These are phyloP conservation scores for Phytophthora sansomeana DNA, from an alignment of 352 stramenopile genomes.

Conservation along the genomic window DNA sequence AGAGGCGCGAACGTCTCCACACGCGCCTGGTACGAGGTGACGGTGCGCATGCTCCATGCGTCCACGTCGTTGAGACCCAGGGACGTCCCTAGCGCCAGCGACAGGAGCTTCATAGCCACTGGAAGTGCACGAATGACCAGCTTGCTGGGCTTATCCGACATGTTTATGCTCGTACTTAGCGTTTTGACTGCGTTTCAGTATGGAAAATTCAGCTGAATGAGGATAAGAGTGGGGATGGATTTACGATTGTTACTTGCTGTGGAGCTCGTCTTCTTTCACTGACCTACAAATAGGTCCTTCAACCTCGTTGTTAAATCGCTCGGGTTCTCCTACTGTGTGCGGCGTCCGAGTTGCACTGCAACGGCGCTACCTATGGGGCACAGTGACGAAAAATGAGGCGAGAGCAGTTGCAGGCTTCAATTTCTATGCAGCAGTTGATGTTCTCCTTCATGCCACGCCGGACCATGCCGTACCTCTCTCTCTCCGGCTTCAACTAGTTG, in stretches of 20 bases:
- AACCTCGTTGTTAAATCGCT: constrained; percentile 34
- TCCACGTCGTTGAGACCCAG: not conserved
- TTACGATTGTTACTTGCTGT: constrained; percentile 20
- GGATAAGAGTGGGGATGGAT: not conserved
- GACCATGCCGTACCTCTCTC: not conserved
- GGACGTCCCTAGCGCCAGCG: constrained; percentile 5
- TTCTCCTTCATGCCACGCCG: not conserved
- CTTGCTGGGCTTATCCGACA: constrained; percentile 8
- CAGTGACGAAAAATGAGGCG: constrained; percentile 5
- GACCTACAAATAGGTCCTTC: constrained; percentile 37
- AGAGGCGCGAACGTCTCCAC: constrained; percentile 59
- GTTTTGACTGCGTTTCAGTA: no score
- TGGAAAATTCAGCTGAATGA: not conserved
- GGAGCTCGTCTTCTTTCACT: constrained; percentile 25
- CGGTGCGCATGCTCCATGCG: constrained; percentile 53
- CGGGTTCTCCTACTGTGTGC: not conserved
- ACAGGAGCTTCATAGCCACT: constrained; percentile 7
- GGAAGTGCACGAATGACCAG: constrained; percentile 2
- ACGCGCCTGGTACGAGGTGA: constrained; percentile 66
- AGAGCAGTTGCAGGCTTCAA: not conserved
- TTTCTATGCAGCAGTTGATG: not conserved
- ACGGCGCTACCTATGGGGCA: constrained; percentile 5
- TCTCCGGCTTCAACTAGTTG: not conserved
- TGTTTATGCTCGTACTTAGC: not conserved
- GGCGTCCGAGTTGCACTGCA: constrained; percentile 9